phyloP scores from a whole-genome alignment of 352 stramenopile genomes.

The Phytophthora citricola region DNA sequence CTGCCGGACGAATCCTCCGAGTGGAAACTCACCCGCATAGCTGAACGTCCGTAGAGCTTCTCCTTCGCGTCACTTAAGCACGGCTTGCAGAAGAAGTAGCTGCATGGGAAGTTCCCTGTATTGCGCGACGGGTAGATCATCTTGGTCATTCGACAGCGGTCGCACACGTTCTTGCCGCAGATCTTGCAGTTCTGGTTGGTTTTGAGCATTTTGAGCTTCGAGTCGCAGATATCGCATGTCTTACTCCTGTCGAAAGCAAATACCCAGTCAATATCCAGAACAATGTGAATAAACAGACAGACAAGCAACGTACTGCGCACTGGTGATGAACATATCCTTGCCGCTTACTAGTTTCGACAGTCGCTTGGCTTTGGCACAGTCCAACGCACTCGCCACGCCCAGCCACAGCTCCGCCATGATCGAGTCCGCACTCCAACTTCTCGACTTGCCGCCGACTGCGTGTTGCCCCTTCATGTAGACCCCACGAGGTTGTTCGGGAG shows the following conservation, averaged over 20 bases:
- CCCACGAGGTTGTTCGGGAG: constrained; percentile 53
- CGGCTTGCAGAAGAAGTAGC: constrained; percentile 64
- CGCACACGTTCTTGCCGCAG: constrained; percentile 74
- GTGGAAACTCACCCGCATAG: constrained; percentile 46
- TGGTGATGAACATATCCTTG: constrained; percentile 62
- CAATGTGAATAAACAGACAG: not conserved
- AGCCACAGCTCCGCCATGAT: constrained; percentile 73
- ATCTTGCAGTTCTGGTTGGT: constrained; percentile 67
- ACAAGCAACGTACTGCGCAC: constrained; percentile 41
- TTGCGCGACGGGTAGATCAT: constrained; percentile 59
- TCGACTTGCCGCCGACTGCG: constrained; percentile 57
- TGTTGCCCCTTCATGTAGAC: constrained; percentile 76
- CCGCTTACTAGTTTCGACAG: constrained; percentile 57
- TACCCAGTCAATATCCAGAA: constrained; percentile 9
- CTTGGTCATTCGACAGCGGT: constrained; percentile 66
- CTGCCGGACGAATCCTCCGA: constrained; percentile 43
- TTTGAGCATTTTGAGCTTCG: constrained; percentile 61
- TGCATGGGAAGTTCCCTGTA: constrained; percentile 61
- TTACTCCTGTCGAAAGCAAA: constrained; percentile 38
- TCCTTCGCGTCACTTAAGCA: constrained; percentile 58
- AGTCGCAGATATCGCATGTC: constrained; percentile 67
- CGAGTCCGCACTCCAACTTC: constrained; percentile 61
- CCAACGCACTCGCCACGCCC: constrained; percentile 53
- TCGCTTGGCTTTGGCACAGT: constrained; percentile 67
- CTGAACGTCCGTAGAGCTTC: constrained; percentile 42